Evolutionary conservation across 106 monocot species (phyloP).

Genomic region (Acanthochlamys bracteata): DNA sequence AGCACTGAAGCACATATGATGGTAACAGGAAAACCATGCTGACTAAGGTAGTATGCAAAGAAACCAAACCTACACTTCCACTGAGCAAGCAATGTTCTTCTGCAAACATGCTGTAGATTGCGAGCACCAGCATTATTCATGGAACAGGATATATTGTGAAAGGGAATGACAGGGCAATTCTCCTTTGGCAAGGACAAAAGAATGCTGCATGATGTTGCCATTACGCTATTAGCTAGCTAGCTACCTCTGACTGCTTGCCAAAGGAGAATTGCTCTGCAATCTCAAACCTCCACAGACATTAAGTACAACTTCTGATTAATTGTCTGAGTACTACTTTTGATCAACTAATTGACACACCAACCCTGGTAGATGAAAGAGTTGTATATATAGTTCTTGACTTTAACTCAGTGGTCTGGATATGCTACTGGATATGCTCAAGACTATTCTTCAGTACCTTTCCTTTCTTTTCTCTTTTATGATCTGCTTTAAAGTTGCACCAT

Average conservation of each 20-base stretch:
- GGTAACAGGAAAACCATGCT: too few relatives aligned
- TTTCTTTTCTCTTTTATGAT: background rate
- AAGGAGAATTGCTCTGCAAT: constrained; percentile 4
- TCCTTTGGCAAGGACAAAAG: constrained; percentile 6
- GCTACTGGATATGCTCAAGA: constrained; percentile 4
- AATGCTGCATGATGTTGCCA: background rate
- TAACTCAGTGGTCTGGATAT: background rate
- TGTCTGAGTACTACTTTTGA: background rate
- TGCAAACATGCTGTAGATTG: background rate
- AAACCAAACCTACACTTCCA: too few relatives aligned
- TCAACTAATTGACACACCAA: background rate
- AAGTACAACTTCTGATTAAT: background rate
- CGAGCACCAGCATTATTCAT: background rate
- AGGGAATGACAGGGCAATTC: constrained; percentile 3
- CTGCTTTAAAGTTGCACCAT: constrained; percentile 3
- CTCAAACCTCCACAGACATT: background rate
- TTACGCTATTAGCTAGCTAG: background rate
- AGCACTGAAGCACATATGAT: too few relatives aligned
- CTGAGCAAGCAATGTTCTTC: background rate
- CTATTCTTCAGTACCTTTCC: constrained; percentile 2
- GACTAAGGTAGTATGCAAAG: too few relatives aligned
- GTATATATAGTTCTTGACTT: constrained; percentile 1
- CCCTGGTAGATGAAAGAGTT: background rate
- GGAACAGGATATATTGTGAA: background rate
- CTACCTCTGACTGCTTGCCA: background rate